A percentile compares a stretch with the other conserved stretches of the same genome.
These are phyloP conservation scores for Albophoma yamanashiensis DNA, from an alignment of 2,329 filamentous ascomycete species.

Conservation along the genomic window DNA sequence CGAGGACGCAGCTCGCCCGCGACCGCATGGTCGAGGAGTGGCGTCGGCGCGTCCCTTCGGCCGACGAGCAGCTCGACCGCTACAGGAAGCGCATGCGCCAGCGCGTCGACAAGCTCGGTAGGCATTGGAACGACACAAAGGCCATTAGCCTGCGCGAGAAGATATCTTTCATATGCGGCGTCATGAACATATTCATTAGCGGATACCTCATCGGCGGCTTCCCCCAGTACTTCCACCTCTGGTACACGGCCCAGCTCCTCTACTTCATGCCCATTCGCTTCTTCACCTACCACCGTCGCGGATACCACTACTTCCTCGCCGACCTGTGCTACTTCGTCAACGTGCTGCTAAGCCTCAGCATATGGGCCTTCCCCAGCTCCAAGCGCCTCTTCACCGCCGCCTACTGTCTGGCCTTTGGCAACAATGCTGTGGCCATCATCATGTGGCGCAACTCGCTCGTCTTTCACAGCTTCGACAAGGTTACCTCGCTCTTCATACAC, in stretches of 20 bases:
- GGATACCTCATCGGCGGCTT: constrained; percentile 84
- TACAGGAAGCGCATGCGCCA: constrained; percentile 81
- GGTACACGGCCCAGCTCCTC: constrained; percentile 78
- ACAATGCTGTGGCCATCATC: constrained; percentile 94
- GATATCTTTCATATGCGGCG: constrained; percentile 88
- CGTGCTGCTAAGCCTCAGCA: constrained; percentile 64
- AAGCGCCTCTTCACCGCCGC: constrained; percentile 87
- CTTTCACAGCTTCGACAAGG: constrained; percentile 97
- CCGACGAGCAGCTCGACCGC: constrained; percentile 85
- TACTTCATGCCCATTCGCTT: constrained; percentile 97
- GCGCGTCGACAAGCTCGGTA: constrained; percentile 78
- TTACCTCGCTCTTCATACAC: constrained; percentile 96
- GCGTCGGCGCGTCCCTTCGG: constrained; percentile 73
- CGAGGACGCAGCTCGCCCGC: constrained; percentile 65
- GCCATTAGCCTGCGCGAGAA: constrained; percentile 87
- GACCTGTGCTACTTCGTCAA: constrained; percentile 99
- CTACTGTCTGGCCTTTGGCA: constrained; percentile 88
- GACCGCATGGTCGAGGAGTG: constrained; percentile 89
- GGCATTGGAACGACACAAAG: constrained; percentile 81
- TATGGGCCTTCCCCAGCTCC: constrained; percentile 86
- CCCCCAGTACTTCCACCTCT: constrained; percentile 79
- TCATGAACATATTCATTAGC: constrained; percentile 95
- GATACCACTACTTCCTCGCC: constrained; percentile 94
- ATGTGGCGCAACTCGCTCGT: constrained; percentile 99
- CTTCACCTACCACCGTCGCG: constrained; percentile 81